These are phyloP conservation scores for Linaria vulgaris DNA, from an alignment of 257 asterid genomes.

Conservation along the genomic window DNA sequence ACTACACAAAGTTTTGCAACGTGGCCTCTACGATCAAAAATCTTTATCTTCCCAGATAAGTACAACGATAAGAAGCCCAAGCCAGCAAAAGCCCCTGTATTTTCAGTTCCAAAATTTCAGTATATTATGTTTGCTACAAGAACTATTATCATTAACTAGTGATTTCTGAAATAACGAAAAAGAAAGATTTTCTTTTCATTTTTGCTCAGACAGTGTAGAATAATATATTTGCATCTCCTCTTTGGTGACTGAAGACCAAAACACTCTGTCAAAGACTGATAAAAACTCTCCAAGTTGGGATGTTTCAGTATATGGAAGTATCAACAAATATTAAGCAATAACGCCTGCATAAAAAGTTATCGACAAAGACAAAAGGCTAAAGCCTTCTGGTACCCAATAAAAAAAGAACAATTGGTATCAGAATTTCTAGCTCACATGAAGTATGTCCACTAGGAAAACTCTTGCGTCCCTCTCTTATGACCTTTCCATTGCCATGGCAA, in stretches of 20 bases:
- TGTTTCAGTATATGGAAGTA: no score
- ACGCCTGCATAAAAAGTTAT: no score
- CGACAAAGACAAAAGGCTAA: background rate
- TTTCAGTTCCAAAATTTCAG: constrained; percentile 19
- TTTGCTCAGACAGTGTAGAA: no score
- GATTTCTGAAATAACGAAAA: no score
- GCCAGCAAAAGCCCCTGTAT: constrained; percentile 79
- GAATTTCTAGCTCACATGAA: constrained; percentile 55
- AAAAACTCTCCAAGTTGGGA: no score
- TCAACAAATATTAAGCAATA: no score
- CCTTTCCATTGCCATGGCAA: constrained; percentile 60
- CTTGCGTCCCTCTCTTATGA: constrained; percentile 65
- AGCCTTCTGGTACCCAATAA: constrained; percentile 1
- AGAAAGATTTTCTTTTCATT: no score
- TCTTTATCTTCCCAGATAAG: constrained; percentile 74
- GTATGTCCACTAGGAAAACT: constrained; percentile 96
- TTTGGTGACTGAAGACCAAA: no score
- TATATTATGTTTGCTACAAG: background rate
- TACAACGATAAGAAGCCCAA: constrained; percentile 74
- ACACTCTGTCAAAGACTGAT: no score
- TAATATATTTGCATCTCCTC: no score
- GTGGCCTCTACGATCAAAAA: constrained; percentile 70
- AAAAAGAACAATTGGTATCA: background rate
- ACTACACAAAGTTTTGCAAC: constrained; percentile 73
- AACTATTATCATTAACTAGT: no score